phyloP scores from a whole-genome alignment of 805 yeast genomes.

The Cyberlindnera mycetangii region DNA sequence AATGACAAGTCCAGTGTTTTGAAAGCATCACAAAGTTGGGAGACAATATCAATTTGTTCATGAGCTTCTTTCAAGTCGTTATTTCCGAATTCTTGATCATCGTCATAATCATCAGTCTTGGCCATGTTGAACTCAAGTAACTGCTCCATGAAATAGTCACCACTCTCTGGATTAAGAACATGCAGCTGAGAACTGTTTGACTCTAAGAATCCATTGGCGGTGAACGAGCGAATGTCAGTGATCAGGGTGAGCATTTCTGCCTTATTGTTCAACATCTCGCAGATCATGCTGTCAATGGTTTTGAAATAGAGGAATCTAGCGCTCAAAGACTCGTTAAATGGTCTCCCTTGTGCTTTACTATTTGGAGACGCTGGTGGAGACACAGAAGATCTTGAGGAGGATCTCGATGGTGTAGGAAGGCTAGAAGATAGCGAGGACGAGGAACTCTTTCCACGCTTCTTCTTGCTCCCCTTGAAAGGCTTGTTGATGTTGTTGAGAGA shows the following conservation, averaged over 20 bases:
- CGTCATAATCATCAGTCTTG: conserved; percentile 12
- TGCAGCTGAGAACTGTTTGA: conserved; percentile 19
- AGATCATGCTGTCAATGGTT: conserved; percentile 25
- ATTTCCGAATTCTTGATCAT: not conserved
- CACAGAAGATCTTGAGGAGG: not conserved
- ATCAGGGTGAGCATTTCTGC: conserved; percentile 14
- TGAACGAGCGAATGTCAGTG: conserved; percentile 14
- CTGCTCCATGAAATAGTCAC: conserved; percentile 10
- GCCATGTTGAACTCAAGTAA: conserved; percentile 23
- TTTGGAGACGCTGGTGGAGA: not conserved
- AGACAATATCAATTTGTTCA: conserved; percentile 10
- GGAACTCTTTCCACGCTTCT: conserved; percentile 1
- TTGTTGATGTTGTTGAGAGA: not conserved
- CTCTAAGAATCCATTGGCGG: conserved; percentile 8
- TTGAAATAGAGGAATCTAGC: conserved; percentile 28
- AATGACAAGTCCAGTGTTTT: conserved; percentile 29
- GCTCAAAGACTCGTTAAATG: conserved; percentile 26
- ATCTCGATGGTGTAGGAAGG: not conserved
- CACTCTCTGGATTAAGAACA: conserved; percentile 13
- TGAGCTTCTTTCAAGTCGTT: not conserved
- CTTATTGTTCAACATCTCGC: conserved; percentile 18
- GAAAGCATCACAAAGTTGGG: conserved; percentile 21
- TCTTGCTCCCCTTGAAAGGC: conserved; percentile 10
- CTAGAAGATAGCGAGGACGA: not conserved
- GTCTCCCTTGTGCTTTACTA: conserved; percentile 28